A percentile compares a stretch with the other conserved stretches of the same genome.
Conservation (phyloP, 2,329 filamentous ascomycete species). For the Pseudocercospora fijiensis region DNA sequence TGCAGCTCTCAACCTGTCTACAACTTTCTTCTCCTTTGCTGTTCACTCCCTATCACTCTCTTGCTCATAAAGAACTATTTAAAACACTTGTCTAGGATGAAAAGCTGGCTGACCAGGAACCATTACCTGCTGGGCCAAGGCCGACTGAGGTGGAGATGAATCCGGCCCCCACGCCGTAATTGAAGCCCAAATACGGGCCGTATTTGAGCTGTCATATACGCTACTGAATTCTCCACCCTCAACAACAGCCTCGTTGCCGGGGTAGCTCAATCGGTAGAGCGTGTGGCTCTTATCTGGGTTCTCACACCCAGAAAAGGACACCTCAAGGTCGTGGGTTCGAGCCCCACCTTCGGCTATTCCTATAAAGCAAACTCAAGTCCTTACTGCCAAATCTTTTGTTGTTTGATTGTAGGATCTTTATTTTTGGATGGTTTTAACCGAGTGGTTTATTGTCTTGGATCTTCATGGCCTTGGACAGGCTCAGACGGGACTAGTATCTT, state of each 20-base stretch:
- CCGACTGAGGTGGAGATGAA: not conserved
- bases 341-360: conserved; percentile 32
- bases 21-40: not conserved
- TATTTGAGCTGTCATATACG: not conserved
- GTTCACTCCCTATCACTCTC: not conserved
- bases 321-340: conserved; percentile 29
- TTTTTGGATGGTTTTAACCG: too few relatives aligned
- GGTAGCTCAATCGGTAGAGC: conserved; percentile 56
- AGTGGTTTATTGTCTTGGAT: not conserved
- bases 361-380: conserved; percentile 14
- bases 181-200: not conserved
- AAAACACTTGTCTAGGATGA: not conserved
- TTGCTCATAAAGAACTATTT: not conserved
- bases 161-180: not conserved
- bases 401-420: not conserved
- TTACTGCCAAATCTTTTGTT: conserved; percentile 1
- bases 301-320: conserved; percentile 4
- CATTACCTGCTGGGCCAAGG: not conserved
- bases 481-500: not conserved
- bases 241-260: conserved; percentile 35
- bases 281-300: conserved; percentile 50
- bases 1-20: not conserved
- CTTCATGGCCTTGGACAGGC: not conserved
- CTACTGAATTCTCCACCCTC: not conserved
- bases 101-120: not conserved